Base-by-base conservation (phyloP, 2,329 filamentous ascomycete genomes). In the Aspergillus neoniger region DNA sequence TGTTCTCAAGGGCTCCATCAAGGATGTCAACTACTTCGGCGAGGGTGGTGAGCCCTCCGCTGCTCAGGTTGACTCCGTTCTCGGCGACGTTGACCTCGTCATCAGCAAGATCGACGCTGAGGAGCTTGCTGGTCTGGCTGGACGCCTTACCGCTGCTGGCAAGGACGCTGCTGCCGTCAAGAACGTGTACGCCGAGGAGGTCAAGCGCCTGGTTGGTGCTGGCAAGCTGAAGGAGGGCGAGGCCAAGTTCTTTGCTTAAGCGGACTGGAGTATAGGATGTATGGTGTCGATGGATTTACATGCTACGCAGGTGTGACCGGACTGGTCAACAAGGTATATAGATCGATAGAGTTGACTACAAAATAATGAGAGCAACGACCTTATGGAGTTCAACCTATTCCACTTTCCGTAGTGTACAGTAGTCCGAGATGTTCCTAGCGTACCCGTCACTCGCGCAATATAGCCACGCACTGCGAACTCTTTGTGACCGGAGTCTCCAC, bases 21-120 rank as follows among this genome's bases (percentile, higher is more conserved):
- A 99, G 85, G 95, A 99, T 69, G 93, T 91, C 72, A 97, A 97
- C 85, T 99, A 99, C 87, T 97, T 99, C 77, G 84, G 83, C 59
- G 82, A 82, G 19, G 81, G 85, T 48, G 90, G 88, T 57, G 90
- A 93, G 62, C 81, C 88, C 25, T 85, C 90, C n/a, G 83, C 91
- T 14, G 81, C 86, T 10, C 86, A 91, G 74, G 91, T 99, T 68
- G 93, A 98, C 73, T 81, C 83, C 32, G 91, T 95, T 1, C 84
- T 98, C 39, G 85, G 85, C 70, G 94, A 97, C 67, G 91, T 96
- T 52, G 96, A 99, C 73, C 81, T 89, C 21, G 80, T 99, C 63
- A 92, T 96, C 80, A 83, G 83, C 79, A 96, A 94, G 86, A 88
- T 96, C 67, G 93, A 96, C 67, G 82, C 90, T 58, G 94, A 97